Evolutionary conservation across 495 filamentous ascomycete genomes (phyloP), one percentile per base, ranked within the genome.

Genomic region (Tuber umbilicatum): DNA sequence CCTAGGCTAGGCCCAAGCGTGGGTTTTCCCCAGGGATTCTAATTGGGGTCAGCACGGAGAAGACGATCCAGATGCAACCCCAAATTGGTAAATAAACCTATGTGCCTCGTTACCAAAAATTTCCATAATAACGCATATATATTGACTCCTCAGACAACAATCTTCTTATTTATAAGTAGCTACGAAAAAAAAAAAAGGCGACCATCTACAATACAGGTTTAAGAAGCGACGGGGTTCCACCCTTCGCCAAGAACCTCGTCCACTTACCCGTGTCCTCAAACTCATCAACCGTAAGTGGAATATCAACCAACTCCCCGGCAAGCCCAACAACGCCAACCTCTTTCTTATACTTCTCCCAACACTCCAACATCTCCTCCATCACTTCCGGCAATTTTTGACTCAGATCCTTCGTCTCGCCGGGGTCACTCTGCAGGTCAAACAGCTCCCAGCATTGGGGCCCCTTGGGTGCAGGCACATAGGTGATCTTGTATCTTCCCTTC

Each of bases 401-500:
- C 9, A 85, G 76, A 69, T 86, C 82, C 42, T 84, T 75, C 6
- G 81, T 77, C 79, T 87, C 84, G 9, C 85, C 84, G 14, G 84
- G 84, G 74, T 85, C 84, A 21, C 74, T 81, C 40, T 75, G 80
- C 14, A 85, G 75, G 70, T 84, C 83, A 69, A 84, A 86, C 41
- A 86, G 74, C 71, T 84, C 80, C 75, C 82, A 82, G 76, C 78
- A 72, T 81, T 82, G 19, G 81, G 81, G 70, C 77, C 78, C 78
- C 74, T 83, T 82, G 12, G 83, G 81, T 72, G 79, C 78, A 14
- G 84, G 82, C 37, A 84, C 81, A 70, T 78, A 84, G 12, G 82
- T 82, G 71, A 83, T 83, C 74, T 86, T 85, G 81, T 83, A 86
- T 71, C 85, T 81, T 9, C 84, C 84, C 38, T 80, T 83, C 6